Conservation (phyloP, 768 basidiomycete species). For the Suillus bovinus region DNA sequence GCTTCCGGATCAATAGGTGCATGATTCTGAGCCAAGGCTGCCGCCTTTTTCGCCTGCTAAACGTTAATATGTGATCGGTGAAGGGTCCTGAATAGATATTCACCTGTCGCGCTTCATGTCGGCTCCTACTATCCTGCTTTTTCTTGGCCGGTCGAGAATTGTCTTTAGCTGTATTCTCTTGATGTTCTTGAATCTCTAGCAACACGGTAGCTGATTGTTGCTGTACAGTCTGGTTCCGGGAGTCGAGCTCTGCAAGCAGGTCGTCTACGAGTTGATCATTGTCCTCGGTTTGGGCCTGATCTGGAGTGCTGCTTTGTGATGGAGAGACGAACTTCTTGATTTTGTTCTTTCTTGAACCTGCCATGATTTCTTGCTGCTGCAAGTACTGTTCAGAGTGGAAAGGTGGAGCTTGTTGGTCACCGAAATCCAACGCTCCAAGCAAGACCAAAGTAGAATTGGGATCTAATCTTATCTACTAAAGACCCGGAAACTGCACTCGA, state of each 20-base stretch:
- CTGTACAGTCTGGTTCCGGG: conserved; percentile 51
- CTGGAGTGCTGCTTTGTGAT: conserved; percentile 21
- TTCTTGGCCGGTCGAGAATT: conserved; percentile 21
- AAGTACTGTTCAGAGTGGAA: neutral
- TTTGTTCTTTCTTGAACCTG: conserved; percentile 57
- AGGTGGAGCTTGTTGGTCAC: neutral
- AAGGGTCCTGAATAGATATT: conserved; percentile 14
- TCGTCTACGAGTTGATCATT: conserved; percentile 72
- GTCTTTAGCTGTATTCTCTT: conserved; percentile 27
- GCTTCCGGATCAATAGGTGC: conserved; percentile 55
- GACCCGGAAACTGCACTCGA: too few relatives aligned
- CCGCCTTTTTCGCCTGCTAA: conserved; percentile 70
- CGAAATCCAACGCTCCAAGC: neutral
- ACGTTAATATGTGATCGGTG: neutral
- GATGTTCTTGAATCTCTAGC: conserved; percentile 46
- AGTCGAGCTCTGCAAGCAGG: conserved; percentile 75
- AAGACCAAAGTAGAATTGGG: neutral
- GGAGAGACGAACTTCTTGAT: conserved; percentile 45
- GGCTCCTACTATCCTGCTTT: conserved; percentile 60
- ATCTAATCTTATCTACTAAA: neutral
- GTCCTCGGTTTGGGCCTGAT: conserved; percentile 35
- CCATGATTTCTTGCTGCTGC: conserved; percentile 40
- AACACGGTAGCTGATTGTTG: conserved; percentile 49
- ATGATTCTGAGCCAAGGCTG: conserved; percentile 55
- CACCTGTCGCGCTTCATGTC: conserved; percentile 75